Percentiles rank a stretch among this genome's conserved stretches.
Evolutionary conservation across 768 basidiomycete genomes (phyloP).

Genomic region (Leccinum variicolor): DNA sequence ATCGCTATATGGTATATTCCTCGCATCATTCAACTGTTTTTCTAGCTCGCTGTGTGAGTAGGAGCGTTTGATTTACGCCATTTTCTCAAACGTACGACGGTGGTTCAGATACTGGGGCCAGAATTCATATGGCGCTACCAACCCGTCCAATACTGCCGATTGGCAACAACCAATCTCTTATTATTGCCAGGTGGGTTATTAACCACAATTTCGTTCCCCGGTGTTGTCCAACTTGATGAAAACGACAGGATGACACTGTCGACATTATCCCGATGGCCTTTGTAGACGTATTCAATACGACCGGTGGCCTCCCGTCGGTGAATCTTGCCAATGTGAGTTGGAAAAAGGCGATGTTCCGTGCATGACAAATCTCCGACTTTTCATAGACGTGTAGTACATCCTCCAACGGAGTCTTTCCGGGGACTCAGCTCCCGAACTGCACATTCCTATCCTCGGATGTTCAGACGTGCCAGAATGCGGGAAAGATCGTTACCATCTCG

Average conservation of each 20-base stretch:
- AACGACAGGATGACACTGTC: slow-evolving; percentile 48
- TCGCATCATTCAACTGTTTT: background rate
- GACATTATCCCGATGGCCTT: slow-evolving; percentile 63
- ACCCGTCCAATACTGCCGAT: slow-evolving; percentile 26
- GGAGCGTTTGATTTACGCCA: background rate
- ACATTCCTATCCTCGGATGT: slow-evolving; percentile 59
- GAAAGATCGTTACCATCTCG: slow-evolving; percentile 59
- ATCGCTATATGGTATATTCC: background rate
- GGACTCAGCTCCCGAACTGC: slow-evolving; percentile 62
- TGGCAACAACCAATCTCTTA: slow-evolving; percentile 33
- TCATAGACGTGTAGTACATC: slow-evolving; percentile 56
- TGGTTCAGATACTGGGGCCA: slow-evolving; percentile 35
- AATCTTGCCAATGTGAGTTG: slow-evolving; percentile 55
- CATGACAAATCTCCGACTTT: background rate
- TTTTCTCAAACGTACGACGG: background rate
- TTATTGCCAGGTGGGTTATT: slow-evolving; percentile 28
- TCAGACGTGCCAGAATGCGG: slow-evolving; percentile 58
- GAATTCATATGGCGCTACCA: slow-evolving; percentile 35
- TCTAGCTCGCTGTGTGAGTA: slow-evolving; percentile 21
- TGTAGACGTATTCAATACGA: slow-evolving; percentile 54
- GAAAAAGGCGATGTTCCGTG: background rate
- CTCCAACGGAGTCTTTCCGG: slow-evolving; percentile 56
- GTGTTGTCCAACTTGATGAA: background rate
- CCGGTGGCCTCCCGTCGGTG: slow-evolving; percentile 56
- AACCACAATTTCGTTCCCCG: background rate